Percentiles rank a stretch among this genome's conserved stretches.
Evolutionary conservation across 1,139 yeast genomes (phyloP).

Genomic region (Blastobotrys buckinghamii): DNA sequence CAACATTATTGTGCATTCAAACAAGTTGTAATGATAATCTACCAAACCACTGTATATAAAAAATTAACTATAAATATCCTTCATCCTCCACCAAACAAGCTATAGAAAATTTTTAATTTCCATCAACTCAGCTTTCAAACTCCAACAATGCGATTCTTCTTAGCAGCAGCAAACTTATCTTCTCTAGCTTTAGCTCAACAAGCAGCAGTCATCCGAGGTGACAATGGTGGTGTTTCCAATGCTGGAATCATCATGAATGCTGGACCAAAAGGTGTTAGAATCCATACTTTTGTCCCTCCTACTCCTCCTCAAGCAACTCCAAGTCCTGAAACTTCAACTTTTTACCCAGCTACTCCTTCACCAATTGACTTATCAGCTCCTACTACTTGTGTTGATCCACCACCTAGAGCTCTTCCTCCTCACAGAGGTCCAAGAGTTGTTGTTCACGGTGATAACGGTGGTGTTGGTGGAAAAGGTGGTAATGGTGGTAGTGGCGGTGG

Average conservation of each 20-base stretch:
- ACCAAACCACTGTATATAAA: too few species aligned
- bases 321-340: too few species aligned
- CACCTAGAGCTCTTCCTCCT: too few species aligned
- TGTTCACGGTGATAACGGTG: constrained; percentile 1
- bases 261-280: too few species aligned
- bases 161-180: not conserved
- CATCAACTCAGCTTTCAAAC: not conserved
- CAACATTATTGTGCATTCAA: too few species aligned
- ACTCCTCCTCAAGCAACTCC: too few species aligned
- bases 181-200: not conserved
- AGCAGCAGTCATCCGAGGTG: not conserved
- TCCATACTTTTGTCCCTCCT: too few species aligned
- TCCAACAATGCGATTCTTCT: not conserved
- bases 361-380: too few species aligned
- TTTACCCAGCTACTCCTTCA: too few species aligned
- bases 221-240: not conserved
- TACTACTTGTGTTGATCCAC: too few species aligned
- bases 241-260: not conserved
- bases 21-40: too few species aligned
- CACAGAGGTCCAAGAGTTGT: not conserved
- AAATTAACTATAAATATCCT: not conserved
- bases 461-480: not conserved
- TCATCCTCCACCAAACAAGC: not conserved
- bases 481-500: not conserved
- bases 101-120: not conserved